Evolutionary conservation across 2,329 filamentous ascomycete genomes (phyloP), one percentile per base, ranked within the genome.

Genomic region (Myotisia sp.): DNA sequence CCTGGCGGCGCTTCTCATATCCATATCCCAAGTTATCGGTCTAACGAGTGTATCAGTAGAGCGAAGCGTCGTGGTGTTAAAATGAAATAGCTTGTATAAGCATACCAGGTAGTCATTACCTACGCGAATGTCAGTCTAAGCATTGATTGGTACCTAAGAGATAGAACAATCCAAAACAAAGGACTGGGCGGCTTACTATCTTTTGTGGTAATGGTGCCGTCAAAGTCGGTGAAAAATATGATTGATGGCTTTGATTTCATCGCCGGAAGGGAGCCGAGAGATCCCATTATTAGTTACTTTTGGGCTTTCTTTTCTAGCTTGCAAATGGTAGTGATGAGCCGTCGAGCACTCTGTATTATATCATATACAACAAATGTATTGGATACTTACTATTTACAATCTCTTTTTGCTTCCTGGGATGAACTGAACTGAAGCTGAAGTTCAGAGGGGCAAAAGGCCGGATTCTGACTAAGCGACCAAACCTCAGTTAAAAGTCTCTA

Each of bases 171-270:
- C n/a, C 21, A 21, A 16, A 22, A 19, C 19, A 21, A 13, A 13
- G 10, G 6, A 29, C 2, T 9, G 9, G 5, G 9, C 8, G 16
- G 63, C 67, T 52, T 50, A 70, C 71, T 75, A 57, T 79, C 74
- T 50, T 73, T 64, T 37, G 75, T 69, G 31, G 87, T 94, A 55
- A 94, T 87, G 35, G 86, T 95, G 51, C 90, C 90, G 60, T 98
- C 90, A 55, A 95, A 95, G 63, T 98, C 90, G 47, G 86, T 93
- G 67, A 95, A 95, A 71, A 98, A 94, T 66, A 98, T 86, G 65
- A 83, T 81, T 62, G 84, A 80, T 33, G 86, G 86, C 55, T 79
- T 75, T 38, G 54, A 59, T 40, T 57, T 51, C 46, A 67, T 52
- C 17, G 60, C 60, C 14, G 58, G 56, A 23, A 61, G 53, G 9